These are phyloP conservation scores for Hylodesmum podocarpum DNA, from an alignment of 306 rosid genomes.

Conservation along the genomic window DNA sequence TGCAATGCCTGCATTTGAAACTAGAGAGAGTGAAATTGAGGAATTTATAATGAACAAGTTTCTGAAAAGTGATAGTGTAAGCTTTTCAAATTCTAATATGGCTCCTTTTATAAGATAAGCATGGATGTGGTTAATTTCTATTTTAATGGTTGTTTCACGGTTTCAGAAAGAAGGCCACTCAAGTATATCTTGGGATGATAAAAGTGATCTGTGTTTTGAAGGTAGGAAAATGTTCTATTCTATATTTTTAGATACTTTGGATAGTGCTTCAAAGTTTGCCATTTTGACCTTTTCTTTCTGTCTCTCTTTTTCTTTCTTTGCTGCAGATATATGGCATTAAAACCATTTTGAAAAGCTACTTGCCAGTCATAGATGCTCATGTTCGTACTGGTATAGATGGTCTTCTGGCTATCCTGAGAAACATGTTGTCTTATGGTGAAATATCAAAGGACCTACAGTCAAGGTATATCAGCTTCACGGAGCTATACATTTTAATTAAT, in stretches of 20 bases:
- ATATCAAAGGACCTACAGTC: constrained; percentile 77
- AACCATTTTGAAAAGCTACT: constrained; percentile 92
- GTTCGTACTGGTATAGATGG: constrained; percentile 77
- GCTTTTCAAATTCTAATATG: constrained; percentile 39
- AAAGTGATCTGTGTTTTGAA: constrained; percentile 84
- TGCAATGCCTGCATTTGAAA: constrained; percentile 98
- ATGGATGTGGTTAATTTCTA: constrained; percentile 25
- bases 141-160: constrained; percentile 33
- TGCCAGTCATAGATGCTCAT: constrained; percentile 95
- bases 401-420: constrained; percentile 72
- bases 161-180: constrained; percentile 68
- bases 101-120: constrained; percentile 29
- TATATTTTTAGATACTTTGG: constrained; percentile 10
- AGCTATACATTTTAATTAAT: not conserved
- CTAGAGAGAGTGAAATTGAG: constrained; percentile 91
- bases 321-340: constrained; percentile 86
- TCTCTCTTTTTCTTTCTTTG: not conserved
- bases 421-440: constrained; percentile 85
- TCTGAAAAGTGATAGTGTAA: constrained; percentile 68
- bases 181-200: constrained; percentile 74
- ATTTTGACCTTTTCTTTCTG: not conserved
- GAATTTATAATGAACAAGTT: constrained; percentile 78
- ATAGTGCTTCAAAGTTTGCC: constrained; percentile 19
- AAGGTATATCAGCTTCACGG: constrained; percentile 55
- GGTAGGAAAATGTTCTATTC: constrained; percentile 46